Evolutionary conservation across 768 basidiomycete species (phyloP), one percentile per base, ranked within the genome.

Genomic region (Dendrothele bispora): DNA sequence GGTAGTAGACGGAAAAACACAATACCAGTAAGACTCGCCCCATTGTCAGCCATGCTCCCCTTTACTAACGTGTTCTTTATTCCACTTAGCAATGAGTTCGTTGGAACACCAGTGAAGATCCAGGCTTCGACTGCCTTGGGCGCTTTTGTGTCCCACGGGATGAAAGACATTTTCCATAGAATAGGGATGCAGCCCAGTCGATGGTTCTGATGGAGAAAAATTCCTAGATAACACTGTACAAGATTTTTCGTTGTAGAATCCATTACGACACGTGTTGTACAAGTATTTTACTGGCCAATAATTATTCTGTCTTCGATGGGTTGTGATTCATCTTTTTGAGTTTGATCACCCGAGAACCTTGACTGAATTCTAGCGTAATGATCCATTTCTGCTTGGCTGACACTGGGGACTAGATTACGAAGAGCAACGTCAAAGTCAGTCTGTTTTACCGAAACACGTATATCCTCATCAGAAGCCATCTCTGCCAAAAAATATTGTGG

Each of bases 401-500:
- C 85, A 58, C 88, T 91, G 3, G 92, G 91, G 10, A 85, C 73
- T 2, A 95, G 73, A 48, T 82, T 82, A 3, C 65, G 54, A 20
- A 98, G 68, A 2, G 95, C 95, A 11, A 63, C 63, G 25, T 80
- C 71, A 64, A 98, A 98, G 66, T 98, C 95, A 21, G 69, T 71
- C 51, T 72, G 70, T 0, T 76, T 76, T 0, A 98, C 91, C n/a
- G 84, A 68, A 12, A 98, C 85, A 11, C 80, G 75, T 11, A 86
- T 77, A 48, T 95, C 93, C 20, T 72, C 73, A 0, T 77, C 64
- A 5, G 71, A 70, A 0, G 91, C 92, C 54, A 97, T 72, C 61
- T 94, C 92, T 10, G 86, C 78, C 7, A 98, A 79, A 57, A 91
- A 98, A 58, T 93, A 95, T 60, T 95, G 93, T 1, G 93, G 77